These are phyloP conservation scores for Exophiala sideris DNA, from an alignment of 2,329 filamentous ascomycete genomes.

Conservation along the genomic window DNA sequence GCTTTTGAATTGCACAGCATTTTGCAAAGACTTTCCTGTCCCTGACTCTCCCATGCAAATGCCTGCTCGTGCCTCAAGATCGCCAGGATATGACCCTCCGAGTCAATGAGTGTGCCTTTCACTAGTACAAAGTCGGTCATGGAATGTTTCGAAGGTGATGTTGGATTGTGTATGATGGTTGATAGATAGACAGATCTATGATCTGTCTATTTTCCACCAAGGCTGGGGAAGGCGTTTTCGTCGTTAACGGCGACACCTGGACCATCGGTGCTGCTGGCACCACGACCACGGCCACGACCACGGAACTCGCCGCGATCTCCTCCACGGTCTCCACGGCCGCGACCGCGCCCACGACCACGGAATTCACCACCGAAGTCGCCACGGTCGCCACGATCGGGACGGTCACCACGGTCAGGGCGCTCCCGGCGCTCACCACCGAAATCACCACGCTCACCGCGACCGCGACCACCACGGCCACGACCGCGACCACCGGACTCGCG, in stretches of 20 bases:
- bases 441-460: conserved; percentile 34
- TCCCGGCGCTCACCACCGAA: conserved; percentile 35
- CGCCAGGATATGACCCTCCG: conserved; percentile 14
- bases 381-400: conserved; percentile 29
- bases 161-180: conserved; percentile 1
- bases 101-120: conserved; percentile 20
- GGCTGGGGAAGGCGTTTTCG: conserved; percentile 28
- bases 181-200: too few relatives aligned
- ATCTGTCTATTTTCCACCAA: conserved; percentile 27
- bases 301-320: conserved; percentile 45
- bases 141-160: conserved; percentile 12
- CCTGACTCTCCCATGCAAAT: conserved; percentile 19
- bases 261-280: conserved; percentile 31
- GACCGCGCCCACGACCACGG: conserved; percentile 43
- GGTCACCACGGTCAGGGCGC: conserved; percentile 43
- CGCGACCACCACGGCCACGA: conserved; percentile 48
- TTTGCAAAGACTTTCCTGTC: conserved; percentile 2
- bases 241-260: conserved; percentile 26
- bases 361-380: conserved; percentile 36
- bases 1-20: conserved; percentile 17
- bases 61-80: conserved; percentile 11
- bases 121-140: conserved; percentile 22
- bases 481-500: conserved; percentile 48
- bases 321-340: conserved; percentile 9
- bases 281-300: conserved; percentile 46